phyloP scores from a whole-genome alignment of 169 alveolate species.

The Besnoitia besnoiti region DNA sequence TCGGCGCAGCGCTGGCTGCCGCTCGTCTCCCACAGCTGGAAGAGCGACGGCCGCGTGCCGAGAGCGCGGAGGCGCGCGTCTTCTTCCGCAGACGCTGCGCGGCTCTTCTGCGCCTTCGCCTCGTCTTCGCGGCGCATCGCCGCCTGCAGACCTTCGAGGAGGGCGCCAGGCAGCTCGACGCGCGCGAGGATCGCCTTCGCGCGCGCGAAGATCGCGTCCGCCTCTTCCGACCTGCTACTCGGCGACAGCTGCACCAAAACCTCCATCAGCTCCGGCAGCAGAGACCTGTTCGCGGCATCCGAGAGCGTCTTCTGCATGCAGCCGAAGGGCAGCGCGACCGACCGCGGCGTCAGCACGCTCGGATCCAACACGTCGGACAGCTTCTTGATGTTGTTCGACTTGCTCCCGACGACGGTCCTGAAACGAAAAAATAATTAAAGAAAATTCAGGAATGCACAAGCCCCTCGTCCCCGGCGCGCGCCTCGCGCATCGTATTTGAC shows the following conservation, averaged over 20 bases:
- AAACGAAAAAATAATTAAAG: neutral
- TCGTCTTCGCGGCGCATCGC: slow-evolving; percentile 33
- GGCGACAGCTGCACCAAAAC: slow-evolving; percentile 67
- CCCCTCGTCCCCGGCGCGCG: too few species aligned
- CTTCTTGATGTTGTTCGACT: slow-evolving; percentile 52
- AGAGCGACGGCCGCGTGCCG: slow-evolving; percentile 56
- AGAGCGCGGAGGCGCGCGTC: neutral
- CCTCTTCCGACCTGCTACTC: slow-evolving; percentile 64
- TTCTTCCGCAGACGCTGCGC: neutral
- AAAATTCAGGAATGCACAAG: too few species aligned
- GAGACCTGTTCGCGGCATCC: slow-evolving; percentile 65
- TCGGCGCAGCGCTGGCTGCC: slow-evolving; percentile 65
- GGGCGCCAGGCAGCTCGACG: slow-evolving; percentile 62
- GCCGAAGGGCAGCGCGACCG: slow-evolving; percentile 74
- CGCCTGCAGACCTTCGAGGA: slow-evolving; percentile 38
- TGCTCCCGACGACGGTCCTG: slow-evolving; percentile 63
- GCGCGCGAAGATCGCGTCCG: slow-evolving; percentile 68
- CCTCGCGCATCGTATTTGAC: too few species aligned
- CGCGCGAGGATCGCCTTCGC: slow-evolving; percentile 64
- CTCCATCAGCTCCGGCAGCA: slow-evolving; percentile 48
- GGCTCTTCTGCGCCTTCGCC: neutral
- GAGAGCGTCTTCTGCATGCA: slow-evolving; percentile 73
- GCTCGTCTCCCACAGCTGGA: slow-evolving; percentile 67
- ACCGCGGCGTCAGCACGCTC: slow-evolving; percentile 62
- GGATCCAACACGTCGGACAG: slow-evolving; percentile 7